Base-by-base conservation (phyloP, 129 eudicot genomes). In the Artemisia tridentata region DNA sequence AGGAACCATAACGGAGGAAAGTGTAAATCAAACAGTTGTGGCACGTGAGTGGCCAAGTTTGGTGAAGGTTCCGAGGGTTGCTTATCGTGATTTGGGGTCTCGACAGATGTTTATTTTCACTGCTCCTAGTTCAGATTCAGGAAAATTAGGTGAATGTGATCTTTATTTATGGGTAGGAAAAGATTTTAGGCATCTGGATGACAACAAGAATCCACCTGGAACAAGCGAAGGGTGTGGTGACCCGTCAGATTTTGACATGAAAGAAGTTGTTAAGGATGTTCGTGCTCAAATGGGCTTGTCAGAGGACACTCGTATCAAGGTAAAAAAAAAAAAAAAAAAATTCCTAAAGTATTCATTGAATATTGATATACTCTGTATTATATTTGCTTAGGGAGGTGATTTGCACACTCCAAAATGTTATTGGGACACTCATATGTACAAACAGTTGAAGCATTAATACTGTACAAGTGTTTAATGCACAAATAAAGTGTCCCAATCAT, bases 111-210 rank as follows among this genome's bases (percentile, higher is more conserved):
- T 74, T 71, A 18, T 83, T 48, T 76, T 84, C 48, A 27, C 86
- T 34, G 68, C 75, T 78, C 75, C 86, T 71, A 43, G 43, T 25
- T 71, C 74, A 75, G 63, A 66, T 67, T 52, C 63, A 3, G 80
- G 68, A 21, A 61, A 81, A 8, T 5, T 45, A 45, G 82, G 60
- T 12, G 60, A 77, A 20, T 56, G 27, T 47, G 68, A 57, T 77
- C 53, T 84, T 43, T 88, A 88, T 72, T 49, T 88, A 68, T 84
- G 90, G 95, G 57, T 84, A 14, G 95, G 95, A 41, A 78, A 73
- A 54, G 67, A 63, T 72, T 82, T 82, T 64, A 58, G 54, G 54
- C 50, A 23, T 60, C 59, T 67, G 58, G 71, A 14, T 67, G 50
- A 70, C 53, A 56, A 53, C 51, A 56, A 34, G 29, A 58, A 25